These are phyloP conservation scores for Chlamydomonas schloesseri DNA, from an alignment of 139 green algal genomes.

Conservation along the genomic window DNA sequence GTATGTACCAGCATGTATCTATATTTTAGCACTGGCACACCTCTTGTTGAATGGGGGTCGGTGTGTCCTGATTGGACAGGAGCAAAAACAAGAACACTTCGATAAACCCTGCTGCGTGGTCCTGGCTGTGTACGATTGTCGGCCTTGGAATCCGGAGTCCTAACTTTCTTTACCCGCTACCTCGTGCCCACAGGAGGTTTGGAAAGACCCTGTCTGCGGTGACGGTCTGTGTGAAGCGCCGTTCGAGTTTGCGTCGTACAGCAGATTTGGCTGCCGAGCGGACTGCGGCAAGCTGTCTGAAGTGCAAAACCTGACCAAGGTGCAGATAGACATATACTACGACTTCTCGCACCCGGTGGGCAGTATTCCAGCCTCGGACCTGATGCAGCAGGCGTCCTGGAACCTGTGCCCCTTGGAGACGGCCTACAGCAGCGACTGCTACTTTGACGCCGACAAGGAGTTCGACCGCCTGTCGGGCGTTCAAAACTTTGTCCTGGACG, in stretches of 20 bases:
- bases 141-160: no score
- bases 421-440: constrained; percentile 74
- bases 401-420: constrained; percentile 80
- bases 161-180: background rate
- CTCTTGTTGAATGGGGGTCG: no score
- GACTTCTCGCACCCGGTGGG: constrained; percentile 80
- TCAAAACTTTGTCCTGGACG: constrained; percentile 59
- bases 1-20: no score
- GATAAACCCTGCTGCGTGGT: no score
- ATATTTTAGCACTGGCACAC: no score
- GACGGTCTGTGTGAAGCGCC: constrained; percentile 86
- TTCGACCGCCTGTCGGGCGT: constrained; percentile 69
- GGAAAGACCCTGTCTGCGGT: constrained; percentile 85
- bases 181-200: constrained; percentile 67
- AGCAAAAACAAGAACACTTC: no score
- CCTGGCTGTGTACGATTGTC: no score
- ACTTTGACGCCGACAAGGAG: constrained; percentile 73
- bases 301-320: constrained; percentile 76
- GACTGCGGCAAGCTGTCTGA: constrained; percentile 86
- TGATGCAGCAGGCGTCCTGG: constrained; percentile 83
- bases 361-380: constrained; percentile 75
- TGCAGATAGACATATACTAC: constrained; percentile 80
- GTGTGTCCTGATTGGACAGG: no score
- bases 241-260: constrained; percentile 88
- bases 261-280: constrained; percentile 85